Evolutionary conservation across 1,284 basidiomycete species (phyloP).

Genomic region (Rhodotorula sp.): DNA sequence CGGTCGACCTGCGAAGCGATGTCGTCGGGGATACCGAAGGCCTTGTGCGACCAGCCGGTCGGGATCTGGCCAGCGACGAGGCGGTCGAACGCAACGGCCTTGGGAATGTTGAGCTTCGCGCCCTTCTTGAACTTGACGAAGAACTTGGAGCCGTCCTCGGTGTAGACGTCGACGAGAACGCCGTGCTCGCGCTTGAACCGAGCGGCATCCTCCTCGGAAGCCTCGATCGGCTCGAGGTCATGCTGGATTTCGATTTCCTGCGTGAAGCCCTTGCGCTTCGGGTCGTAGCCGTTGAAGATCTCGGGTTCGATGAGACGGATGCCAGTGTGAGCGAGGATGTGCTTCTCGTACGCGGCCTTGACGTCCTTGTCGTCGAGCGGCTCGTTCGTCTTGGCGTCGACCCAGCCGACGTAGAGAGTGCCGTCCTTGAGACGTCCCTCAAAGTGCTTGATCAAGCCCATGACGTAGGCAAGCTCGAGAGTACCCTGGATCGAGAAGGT

Average conservation of each 20-base stretch:
- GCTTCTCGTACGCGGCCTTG: conserved; percentile 88
- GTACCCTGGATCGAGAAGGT: conserved; percentile 94
- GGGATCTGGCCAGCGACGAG: conserved; percentile 94
- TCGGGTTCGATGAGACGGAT: conserved; percentile 93
- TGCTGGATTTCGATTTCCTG: conserved; percentile 96
- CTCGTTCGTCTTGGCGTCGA: conserved; percentile 88
- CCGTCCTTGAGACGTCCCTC: conserved; percentile 93
- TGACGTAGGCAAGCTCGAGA: conserved; percentile 99
- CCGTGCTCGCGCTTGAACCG: conserved; percentile 97
- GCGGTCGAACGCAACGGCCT: conserved; percentile 91
- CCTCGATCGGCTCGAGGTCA: conserved; percentile 94
- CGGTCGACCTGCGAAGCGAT: conserved; percentile 93
- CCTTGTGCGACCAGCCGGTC: conserved; percentile 92
- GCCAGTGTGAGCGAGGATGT: conserved; percentile 88
- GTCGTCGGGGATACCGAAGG: conserved; percentile 97
- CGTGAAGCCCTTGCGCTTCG: conserved; percentile 92
- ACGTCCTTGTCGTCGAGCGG: conserved; percentile 99
- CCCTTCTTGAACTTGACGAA: conserved; percentile 99
- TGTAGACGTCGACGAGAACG: conserved; percentile 85
- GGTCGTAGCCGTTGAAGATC: conserved; percentile 94
- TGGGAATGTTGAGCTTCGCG: conserved; percentile 87
- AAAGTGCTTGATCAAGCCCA: conserved; percentile 98
- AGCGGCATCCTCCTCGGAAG: conserved; percentile 81
- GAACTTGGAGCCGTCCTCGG: conserved; percentile 85
- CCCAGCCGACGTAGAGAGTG: conserved; percentile 93